phyloP scores from a whole-genome alignment of 192 early-diverging fungal genomes.

The Linnemannia hyalina region DNA sequence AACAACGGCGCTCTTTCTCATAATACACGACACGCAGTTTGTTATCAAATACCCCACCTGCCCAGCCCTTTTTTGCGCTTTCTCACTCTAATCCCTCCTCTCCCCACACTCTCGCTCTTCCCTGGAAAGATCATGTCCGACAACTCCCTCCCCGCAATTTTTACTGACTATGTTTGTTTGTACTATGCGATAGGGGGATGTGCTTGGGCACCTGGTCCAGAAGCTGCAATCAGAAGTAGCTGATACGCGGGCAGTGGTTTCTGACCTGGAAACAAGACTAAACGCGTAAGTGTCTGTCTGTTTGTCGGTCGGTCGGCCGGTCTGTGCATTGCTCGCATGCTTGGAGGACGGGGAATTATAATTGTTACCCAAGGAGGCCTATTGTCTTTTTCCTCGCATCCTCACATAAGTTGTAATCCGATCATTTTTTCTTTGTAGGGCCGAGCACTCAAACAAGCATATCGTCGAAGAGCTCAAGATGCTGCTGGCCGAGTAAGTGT shows the following conservation, averaged over 20 bases:
- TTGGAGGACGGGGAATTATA: not conserved
- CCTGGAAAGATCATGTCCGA: not conserved
- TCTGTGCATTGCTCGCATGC: not conserved
- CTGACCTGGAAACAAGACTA: constrained; percentile 41
- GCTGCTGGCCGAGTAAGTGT: constrained; percentile 47
- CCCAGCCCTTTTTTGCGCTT: not conserved
- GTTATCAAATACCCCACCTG: not conserved
- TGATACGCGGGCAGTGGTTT: constrained; percentile 48
- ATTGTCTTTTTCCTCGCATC: not conserved
- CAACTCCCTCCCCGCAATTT: not conserved
- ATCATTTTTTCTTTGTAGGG: constrained; percentile 21
- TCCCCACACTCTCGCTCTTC: not conserved
- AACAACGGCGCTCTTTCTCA: not conserved
- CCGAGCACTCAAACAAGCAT: constrained; percentile 50
- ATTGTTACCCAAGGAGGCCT: not conserved
- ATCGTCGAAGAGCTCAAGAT: constrained; percentile 53
- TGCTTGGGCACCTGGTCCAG: constrained; percentile 45
- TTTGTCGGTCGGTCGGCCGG: not conserved
- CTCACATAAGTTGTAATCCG: not conserved
- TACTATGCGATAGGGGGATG: constrained; percentile 26
- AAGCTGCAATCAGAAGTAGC: constrained; percentile 47
- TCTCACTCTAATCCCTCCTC: not conserved
- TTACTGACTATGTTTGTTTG: not conserved
- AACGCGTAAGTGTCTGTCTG: constrained; percentile 31
- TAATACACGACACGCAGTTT: not conserved